Percentiles rank a stretch among this genome's conserved stretches.
These are phyloP conservation scores for Stemphylium beticola DNA, from an alignment of 2,329 filamentous ascomycete genomes.

Conservation along the genomic window DNA sequence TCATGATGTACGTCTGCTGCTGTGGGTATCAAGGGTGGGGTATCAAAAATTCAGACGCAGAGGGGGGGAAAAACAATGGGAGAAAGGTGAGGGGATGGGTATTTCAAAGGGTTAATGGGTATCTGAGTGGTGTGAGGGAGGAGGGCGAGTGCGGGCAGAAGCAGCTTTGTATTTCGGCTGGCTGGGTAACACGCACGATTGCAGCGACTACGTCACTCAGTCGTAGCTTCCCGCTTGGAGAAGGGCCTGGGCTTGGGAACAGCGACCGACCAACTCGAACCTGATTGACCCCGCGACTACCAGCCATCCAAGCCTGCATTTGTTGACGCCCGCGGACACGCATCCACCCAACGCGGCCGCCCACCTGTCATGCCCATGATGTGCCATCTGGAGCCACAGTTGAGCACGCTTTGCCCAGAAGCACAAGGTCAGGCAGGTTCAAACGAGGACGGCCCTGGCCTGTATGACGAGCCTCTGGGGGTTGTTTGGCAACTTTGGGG, in stretches of 20 bases:
- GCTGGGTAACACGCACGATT: slow-evolving; percentile 19
- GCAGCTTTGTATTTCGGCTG: slow-evolving; percentile 29
- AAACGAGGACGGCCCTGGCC: slow-evolving; percentile 1
- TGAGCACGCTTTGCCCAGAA: not conserved
- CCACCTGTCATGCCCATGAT: not conserved
- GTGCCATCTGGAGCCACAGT: slow-evolving; percentile 5
- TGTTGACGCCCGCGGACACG: slow-evolving; percentile 2
- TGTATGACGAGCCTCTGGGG: slow-evolving; percentile 12
- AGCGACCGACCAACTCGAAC: slow-evolving; percentile 1
- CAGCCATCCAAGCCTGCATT: not conserved
- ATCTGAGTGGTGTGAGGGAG: slow-evolving; percentile 13
- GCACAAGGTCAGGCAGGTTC: slow-evolving; percentile 2
- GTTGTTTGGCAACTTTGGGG: slow-evolving; percentile 4
- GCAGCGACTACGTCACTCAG: slow-evolving; percentile 21
- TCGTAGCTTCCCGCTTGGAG: slow-evolving; percentile 14
- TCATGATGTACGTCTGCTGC: slow-evolving; percentile 29
- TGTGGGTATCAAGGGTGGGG: slow-evolving; percentile 36
- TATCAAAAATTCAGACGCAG: slow-evolving; percentile 39
- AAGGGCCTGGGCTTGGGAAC: slow-evolving; percentile 12
- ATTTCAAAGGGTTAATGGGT: slow-evolving; percentile 11
- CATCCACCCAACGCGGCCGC: not conserved
- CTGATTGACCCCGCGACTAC: slow-evolving; percentile 12
- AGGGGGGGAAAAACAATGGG: slow-evolving; percentile 28
- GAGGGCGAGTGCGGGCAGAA: slow-evolving; percentile 14
- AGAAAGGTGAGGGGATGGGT: slow-evolving; percentile 7